Conservation (phyloP, 164 flowering plant species). For the Kingdonia uniflora region DNA sequence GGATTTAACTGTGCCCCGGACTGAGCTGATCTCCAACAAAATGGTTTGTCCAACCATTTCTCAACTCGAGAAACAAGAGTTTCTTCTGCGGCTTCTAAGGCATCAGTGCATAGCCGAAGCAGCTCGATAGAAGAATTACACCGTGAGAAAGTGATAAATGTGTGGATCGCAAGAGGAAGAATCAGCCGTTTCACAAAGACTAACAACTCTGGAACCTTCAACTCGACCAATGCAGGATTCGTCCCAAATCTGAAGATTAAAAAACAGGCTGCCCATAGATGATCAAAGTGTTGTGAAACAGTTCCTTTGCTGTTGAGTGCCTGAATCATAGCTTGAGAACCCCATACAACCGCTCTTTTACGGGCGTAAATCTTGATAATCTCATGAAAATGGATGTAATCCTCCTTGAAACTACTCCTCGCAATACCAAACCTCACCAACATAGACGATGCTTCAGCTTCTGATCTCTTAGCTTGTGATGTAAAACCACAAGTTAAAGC, state of each 20-base stretch:
- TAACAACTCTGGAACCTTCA: constrained; percentile 53
- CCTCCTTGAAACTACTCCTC: constrained; percentile 46
- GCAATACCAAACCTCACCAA: constrained; percentile 74
- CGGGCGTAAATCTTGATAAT: constrained; percentile 62
- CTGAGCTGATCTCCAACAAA: constrained; percentile 70
- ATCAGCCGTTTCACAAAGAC: constrained; percentile 53
- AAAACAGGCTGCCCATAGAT: constrained; percentile 92
- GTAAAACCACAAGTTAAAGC: constrained; percentile 59
- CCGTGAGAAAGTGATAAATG: constrained; percentile 64
- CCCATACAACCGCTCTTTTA: constrained; percentile 45
- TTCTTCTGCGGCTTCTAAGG: constrained; percentile 78
- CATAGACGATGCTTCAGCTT: constrained; percentile 73
- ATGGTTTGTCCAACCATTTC: constrained; percentile 69
- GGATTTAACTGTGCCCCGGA: constrained; percentile 81
- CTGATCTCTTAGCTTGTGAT: constrained; percentile 51
- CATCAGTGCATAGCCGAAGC: constrained; percentile 65
- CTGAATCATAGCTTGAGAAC: constrained; percentile 61
- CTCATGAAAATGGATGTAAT: constrained; percentile 48
- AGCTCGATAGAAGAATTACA: constrained; percentile 78
- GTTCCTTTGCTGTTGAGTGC: constrained; percentile 50
- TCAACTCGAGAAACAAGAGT: constrained; percentile 72
- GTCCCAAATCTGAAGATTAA: constrained; percentile 59
- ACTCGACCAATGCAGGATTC: constrained; percentile 47
- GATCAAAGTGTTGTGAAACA: constrained; percentile 44
- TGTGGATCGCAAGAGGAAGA: constrained; percentile 61